A percentile compares a stretch with the other conserved stretches of the same genome.
Evolutionary conservation across 2,329 filamentous ascomycete species (phyloP).

Genomic region (Allantophomopsis cytisporea): DNA sequence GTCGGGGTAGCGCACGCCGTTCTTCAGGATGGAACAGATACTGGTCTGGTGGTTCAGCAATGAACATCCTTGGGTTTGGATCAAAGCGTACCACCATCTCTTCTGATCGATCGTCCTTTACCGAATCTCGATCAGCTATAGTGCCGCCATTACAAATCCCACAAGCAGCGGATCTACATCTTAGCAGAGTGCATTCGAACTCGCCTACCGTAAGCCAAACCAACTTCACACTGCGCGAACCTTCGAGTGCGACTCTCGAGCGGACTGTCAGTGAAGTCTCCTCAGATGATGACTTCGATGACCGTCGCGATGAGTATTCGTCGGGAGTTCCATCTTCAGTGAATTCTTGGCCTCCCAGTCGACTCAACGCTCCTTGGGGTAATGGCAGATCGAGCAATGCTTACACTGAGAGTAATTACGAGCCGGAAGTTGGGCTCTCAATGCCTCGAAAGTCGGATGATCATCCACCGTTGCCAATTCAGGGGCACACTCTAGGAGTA

Average conservation of each 20-base stretch:
- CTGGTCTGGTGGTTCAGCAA: slow-evolving; percentile 60
- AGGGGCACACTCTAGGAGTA: neutral
- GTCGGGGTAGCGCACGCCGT: slow-evolving; percentile 28
- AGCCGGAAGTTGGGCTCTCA: slow-evolving; percentile 12
- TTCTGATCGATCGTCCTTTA: slow-evolving; percentile 24
- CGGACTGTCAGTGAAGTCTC: slow-evolving; percentile 31
- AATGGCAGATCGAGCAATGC: slow-evolving; percentile 28
- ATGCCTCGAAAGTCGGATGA: slow-evolving; percentile 18
- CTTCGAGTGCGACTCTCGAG: slow-evolving; percentile 47
- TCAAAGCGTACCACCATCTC: slow-evolving; percentile 31
- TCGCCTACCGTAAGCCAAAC: slow-evolving; percentile 47
- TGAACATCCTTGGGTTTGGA: slow-evolving; percentile 51
- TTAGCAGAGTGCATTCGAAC: slow-evolving; percentile 54
- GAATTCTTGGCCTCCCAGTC: slow-evolving; percentile 22
- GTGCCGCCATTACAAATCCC: slow-evolving; percentile 55
- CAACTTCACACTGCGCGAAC: slow-evolving; percentile 37
- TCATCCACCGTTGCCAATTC: slow-evolving; percentile 34
- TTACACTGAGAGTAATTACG: slow-evolving; percentile 32
- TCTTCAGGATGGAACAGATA: slow-evolving; percentile 69
- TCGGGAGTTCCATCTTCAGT: slow-evolving; percentile 51
- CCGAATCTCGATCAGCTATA: slow-evolving; percentile 53
- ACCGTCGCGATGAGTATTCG: slow-evolving; percentile 35
- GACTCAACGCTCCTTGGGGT: slow-evolving; percentile 16
- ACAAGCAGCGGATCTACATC: slow-evolving; percentile 36
- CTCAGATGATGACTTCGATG: slow-evolving; percentile 15